Evolutionary conservation across 164 flowering plant species (phyloP), one percentile per base, ranked within the genome.

Genomic region (Kingdonia uniflora): DNA sequence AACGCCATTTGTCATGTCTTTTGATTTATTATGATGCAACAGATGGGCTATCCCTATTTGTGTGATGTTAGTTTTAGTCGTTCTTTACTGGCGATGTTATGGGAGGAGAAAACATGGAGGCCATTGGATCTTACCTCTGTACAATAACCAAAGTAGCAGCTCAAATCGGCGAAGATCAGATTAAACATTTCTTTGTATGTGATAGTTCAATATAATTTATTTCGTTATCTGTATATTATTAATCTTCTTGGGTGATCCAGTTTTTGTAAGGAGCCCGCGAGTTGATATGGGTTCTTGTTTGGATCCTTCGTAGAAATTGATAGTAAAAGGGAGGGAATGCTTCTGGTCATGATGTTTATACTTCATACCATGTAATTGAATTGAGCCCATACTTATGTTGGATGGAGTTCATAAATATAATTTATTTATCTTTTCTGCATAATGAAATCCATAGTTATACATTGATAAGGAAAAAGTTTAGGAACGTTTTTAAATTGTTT

Each of bases 11-110:
- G 11, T 33, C 16, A 16, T 8, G n/a, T 41, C 35, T 15, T 35
- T 45, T 38, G 33, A 5, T 40, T 56, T 20, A 54, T 62, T 2
- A 24, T 60, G 5, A 33, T 61, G 63, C 14, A 5, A 52, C 95
- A 94, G 99, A 71, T 94, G 97, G 97, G 92, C 90, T 1, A 71
- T 87, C 45, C 97, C 92, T 0, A 39, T 87, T 20, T 69, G 74
- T 45, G 65, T 74, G 13, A 35, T 85, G 24, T 61, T 66, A 10
- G 72, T 69, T 2, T 12, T 81, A 20, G 65, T 85, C 16, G 20
- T 83, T 58, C 74, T 87, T 22, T 89, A 89, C 49, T 78, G 92
- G 86, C 84, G 86, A 64, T 94, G 96, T 68, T 79, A 59, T 61
- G 84, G 86, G 25, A 78, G 78, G 65, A 77, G 78, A 65, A 89